phyloP scores from a whole-genome alignment of 2,329 filamentous ascomycete species.

The Madurella fahalii region DNA sequence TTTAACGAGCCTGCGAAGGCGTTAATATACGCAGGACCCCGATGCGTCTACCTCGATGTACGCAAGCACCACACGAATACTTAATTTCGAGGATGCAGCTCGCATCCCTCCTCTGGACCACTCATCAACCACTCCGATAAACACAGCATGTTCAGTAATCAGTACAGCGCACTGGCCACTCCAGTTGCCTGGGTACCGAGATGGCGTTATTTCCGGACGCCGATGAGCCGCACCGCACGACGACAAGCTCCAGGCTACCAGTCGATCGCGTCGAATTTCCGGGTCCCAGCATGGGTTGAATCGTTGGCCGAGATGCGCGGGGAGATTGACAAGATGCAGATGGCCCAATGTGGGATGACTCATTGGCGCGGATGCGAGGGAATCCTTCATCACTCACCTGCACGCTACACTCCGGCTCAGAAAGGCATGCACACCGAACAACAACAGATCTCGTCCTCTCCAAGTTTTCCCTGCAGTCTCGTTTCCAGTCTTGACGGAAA shows the following conservation, averaged over 20 bases:
- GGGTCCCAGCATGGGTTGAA: too few species aligned
- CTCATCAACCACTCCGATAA: neutral
- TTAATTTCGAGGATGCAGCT: neutral
- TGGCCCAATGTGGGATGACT: neutral
- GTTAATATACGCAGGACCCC: neutral
- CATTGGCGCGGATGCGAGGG: neutral
- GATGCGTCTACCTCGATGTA: neutral
- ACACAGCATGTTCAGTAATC: slow-evolving; percentile 5
- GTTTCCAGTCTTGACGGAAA: neutral
- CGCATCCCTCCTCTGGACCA: neutral
- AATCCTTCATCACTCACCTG: neutral
- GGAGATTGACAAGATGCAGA: neutral
- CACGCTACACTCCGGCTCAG: neutral
- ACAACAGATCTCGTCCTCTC: neutral
- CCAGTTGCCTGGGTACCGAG: neutral
- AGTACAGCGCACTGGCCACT: neutral
- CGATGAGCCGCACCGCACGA: neutral
- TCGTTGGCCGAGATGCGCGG: too few species aligned
- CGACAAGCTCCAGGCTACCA: neutral
- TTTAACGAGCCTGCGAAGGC: neutral
- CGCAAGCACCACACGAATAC: neutral
- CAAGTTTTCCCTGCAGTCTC: neutral
- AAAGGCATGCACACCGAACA: slow-evolving; percentile 8
- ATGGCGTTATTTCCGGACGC: neutral
- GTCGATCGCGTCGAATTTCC: too few species aligned